Evolutionary conservation across 1,284 basidiomycete species (phyloP).

Genomic region (Meripilus lineatus): DNA sequence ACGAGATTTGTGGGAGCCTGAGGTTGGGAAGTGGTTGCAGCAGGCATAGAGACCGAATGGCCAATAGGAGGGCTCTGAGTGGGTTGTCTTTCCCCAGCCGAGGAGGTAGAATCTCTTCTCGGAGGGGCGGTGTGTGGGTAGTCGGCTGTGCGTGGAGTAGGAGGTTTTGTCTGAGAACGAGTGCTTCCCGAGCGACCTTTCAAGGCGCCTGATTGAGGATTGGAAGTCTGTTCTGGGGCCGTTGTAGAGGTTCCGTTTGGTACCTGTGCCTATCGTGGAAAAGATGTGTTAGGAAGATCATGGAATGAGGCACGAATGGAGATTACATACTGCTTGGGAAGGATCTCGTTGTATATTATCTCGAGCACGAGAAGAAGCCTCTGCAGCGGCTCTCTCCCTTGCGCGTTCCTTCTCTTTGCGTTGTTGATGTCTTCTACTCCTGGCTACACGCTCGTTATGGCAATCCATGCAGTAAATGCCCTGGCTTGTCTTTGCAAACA

Average conservation of each 20-base stretch:
- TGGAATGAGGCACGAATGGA: not conserved
- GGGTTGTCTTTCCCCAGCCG: conserved; percentile 1
- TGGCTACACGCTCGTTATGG: conserved; percentile 94
- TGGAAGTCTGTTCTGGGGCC: not conserved
- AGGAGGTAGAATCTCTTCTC: conserved; percentile 6
- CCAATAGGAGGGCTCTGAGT: conserved; percentile 2
- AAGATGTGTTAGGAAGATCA: no score
- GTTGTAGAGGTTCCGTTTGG: no score
- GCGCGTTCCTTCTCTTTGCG: conserved; percentile 66
- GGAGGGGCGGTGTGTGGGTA: not conserved
- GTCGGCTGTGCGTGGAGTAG: conserved; percentile 1
- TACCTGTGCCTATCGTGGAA: no score
- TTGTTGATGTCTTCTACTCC: conserved; percentile 87
- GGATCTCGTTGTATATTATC: not conserved
- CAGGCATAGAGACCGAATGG: conserved; percentile 6
- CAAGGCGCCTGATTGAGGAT: not conserved
- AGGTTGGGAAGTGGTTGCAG: not conserved
- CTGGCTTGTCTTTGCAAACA: conserved; percentile 97
- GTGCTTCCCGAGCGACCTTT: conserved; percentile 1
- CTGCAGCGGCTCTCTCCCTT: conserved; percentile 29
- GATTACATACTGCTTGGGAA: conserved; percentile 2
- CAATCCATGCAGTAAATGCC: conserved; percentile 99
- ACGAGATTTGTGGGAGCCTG: not conserved
- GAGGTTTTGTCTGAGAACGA: conserved; percentile 1
- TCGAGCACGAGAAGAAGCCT: conserved; percentile 1